A percentile compares a stretch with the other conserved stretches of the same genome.
Conservation (phyloP, 164 flowering plant species). For the Warburgia ugandensis region DNA sequence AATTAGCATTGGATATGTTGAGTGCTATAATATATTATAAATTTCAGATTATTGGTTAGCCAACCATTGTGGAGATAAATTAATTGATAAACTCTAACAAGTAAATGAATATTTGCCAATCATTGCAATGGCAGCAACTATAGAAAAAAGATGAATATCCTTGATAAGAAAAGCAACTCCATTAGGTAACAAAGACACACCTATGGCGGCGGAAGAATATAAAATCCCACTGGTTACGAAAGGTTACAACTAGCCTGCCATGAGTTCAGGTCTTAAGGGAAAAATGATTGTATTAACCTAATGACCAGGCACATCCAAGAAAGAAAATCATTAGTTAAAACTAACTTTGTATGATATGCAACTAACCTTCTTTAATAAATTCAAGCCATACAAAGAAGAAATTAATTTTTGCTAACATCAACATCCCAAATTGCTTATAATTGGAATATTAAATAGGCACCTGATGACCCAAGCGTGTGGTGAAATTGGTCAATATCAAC, state of each 20-base stretch:
- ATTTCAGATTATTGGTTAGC: too few species aligned
- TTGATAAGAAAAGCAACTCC: background rate
- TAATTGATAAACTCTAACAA: too few species aligned
- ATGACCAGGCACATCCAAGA: conserved; percentile 10
- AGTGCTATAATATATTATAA: too few species aligned
- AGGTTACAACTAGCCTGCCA: conserved; percentile 88
- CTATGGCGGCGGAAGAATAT: conserved; percentile 94
- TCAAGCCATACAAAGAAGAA: background rate
- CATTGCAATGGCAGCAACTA: background rate
- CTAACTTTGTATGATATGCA: background rate
- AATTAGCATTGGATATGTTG: too few species aligned
- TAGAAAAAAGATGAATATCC: too few species aligned
- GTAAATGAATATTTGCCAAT: too few species aligned
- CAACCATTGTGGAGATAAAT: too few species aligned
- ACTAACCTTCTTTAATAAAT: background rate
- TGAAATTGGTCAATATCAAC: conserved; percentile 70
- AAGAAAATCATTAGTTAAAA: conserved; percentile 5
- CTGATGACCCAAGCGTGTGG: conserved; percentile 93
- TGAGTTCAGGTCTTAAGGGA: conserved; percentile 82
- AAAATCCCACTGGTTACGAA: conserved; percentile 91
- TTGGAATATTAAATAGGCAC: conserved; percentile 23
- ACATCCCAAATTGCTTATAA: background rate
- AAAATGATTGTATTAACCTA: conserved; percentile 78
- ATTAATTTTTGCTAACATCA: too few species aligned
- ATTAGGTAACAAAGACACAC: conserved; percentile 26